Base-by-base conservation (phyloP, 2,329 filamentous ascomycete species). In the Diaporthe capsici region DNA sequence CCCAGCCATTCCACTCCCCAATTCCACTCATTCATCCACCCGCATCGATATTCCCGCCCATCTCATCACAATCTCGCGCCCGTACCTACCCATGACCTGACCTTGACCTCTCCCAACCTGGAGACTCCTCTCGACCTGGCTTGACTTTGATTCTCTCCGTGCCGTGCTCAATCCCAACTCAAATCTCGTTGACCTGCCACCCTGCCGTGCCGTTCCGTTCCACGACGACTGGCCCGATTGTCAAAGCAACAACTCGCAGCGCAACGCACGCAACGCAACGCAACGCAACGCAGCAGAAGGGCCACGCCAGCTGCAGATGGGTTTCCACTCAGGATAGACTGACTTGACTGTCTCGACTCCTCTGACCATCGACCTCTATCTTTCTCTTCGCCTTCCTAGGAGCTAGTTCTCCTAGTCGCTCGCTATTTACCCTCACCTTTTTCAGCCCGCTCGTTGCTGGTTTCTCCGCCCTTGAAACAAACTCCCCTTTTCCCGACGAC, bases 381-480 rank as follows among this genome's bases (percentile, higher is more conserved):
- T 22, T 58, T 42, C 55, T 60, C 28, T 67, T 63, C 47, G 28
- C 28, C 22, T 65, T 51, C 28, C 20, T 12, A 60, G 61, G 72
- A 76, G 71, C 74, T 57, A 75, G 75, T 55, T 60, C 65, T 71
- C 72, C 75, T 37, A 70, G 71, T 76, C 75, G 60, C 75, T 76
- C 75, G 74, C 68, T 75, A 34, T 65, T 44, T 53, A 22, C n/a
- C 25, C n/a, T 71, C 53, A 22, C 39, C 49, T 73, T 72, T 71
- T 28, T 71, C 61, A 53, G 34, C 51, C 61, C 34, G 39, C 53
- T 42, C 25, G 39, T 49, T 37, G 47, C 65, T 53, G 47, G 55
- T 39, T 51, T 60, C 55, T 55, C 70, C 65, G 68, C 51, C 74
- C 60, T 53, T 76, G 65, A 68, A 68, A 65, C 63, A 49, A 58